Evolutionary conservation across 257 asterid genomes (phyloP), one percentile per base, ranked within the genome.

Genomic region (Misopates orontium): DNA sequence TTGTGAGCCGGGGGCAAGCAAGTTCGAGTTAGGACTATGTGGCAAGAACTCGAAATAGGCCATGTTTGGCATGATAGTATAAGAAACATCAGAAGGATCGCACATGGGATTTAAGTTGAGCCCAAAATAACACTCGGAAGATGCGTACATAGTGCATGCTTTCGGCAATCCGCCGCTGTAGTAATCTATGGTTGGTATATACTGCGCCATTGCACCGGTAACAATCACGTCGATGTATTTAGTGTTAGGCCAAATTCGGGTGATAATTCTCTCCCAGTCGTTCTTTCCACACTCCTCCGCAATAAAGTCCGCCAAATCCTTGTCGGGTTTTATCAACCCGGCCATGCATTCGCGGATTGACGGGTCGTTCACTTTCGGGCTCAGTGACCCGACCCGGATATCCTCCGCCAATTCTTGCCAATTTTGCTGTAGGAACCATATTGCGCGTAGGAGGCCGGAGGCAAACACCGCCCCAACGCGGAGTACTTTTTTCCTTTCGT

Each of bases 141-240:
- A 82, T 1, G 82, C 84, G 48, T 77, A 79, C 73, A 74, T 67
- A 0, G 80, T 76, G 60, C 83, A 74, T 0, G 78, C 69, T n/a
- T 69, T 56, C 2, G 82, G 84, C 44, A 82, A 47, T 20, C 79
- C 79, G 16, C 82, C 81, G 22, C 77, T 67, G 47, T 78, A 81
- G 50, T 81, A 73, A 71, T 78, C 80, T 2, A 81, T 75, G 1
- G 73, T 81, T 10, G 77, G 80, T 9, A 81, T 61, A 16, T 81
- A 78, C 8, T 78, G 86, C 2, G 83, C 81, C 87, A 82, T 79
- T 6, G 83, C 70, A 3, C 87, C 84, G 1, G 84, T 77, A 7
- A 82, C 75, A 5, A 79, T 65, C 25, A 67, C 80, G 3, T 76
- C 74, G 0, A 82, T 71, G 36, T 74, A 82, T 41, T 69, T 83